Evolutionary conservation across 2,329 filamentous ascomycete species (phyloP), one percentile per base, ranked within the genome.

Genomic region (Ophiostoma triangulosporum): DNA sequence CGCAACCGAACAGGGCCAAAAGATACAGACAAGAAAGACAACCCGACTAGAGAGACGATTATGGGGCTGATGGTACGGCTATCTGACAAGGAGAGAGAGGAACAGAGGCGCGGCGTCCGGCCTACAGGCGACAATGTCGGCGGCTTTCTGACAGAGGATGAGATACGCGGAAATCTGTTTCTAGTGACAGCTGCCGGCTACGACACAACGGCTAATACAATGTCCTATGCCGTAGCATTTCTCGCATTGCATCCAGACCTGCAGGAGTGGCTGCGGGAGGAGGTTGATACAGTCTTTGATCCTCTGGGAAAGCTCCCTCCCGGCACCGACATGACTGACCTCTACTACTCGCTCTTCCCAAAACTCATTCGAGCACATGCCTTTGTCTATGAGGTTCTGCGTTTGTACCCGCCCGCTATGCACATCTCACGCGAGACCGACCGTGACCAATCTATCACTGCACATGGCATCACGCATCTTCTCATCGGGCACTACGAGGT

Each of bases 131-230:
- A 38, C 6, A 35, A 9, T 7, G 14, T n/a, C 14, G 38, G 11
- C 5, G 29, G 48, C 24, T 17, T 6, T 57, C 35, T 55, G 22
- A 50, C 52, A 4, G 4, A 70, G 29, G 6, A 75, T 61, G 2
- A 59, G 46, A 46, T 69, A 63, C 33, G 45, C 26, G 56, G 54
- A 29, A 57, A 57, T 29, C 77, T 64, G 58, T 80, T 77, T 52
- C 73, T 73, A 8, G 63, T 62, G 3, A 79, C 59, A 74, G 76
- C 78, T 3, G 69, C 66, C 61, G 80, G 76, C 64, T 70, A 71
- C 51, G 73, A 60, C 0, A 73, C 72, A 54, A 74, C 63, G 1
- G 66, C 54, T 12, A 57, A 57, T 40, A 56, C 54, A 17, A 33
- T 66, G n/a, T 77, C 69, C 57, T 72, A 79, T 1, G 70, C 66